These are phyloP conservation scores for Ophiostoma novo-ulmi DNA, from an alignment of 2,329 filamentous ascomycete genomes.

Conservation along the genomic window DNA sequence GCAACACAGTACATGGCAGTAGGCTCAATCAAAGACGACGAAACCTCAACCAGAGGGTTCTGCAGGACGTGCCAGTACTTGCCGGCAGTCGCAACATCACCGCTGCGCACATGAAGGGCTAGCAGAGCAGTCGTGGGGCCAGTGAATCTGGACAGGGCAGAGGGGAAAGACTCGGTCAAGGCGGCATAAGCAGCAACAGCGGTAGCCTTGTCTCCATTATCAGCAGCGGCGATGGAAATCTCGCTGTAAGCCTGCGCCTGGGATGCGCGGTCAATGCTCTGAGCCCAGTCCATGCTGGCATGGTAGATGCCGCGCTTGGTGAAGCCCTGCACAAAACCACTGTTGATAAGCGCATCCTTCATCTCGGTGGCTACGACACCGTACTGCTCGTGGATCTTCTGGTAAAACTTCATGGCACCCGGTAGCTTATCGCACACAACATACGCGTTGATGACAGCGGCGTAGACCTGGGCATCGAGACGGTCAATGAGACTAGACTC, in stretches of 20 bases:
- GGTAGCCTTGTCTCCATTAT: slow-evolving; percentile 64
- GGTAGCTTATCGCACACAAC: slow-evolving; percentile 73
- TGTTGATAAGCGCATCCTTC: slow-evolving; percentile 64
- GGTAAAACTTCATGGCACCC: slow-evolving; percentile 78
- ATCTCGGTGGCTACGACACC: slow-evolving; percentile 56
- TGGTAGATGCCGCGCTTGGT: slow-evolving; percentile 64
- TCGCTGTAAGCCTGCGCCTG: slow-evolving; percentile 62
- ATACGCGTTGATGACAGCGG: slow-evolving; percentile 86
- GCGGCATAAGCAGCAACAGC: slow-evolving; percentile 62
- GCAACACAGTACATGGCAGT: slow-evolving; percentile 87
- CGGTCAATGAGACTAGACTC: slow-evolving; percentile 62
- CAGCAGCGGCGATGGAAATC: slow-evolving; percentile 73
- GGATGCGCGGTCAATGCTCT: slow-evolving; percentile 54
- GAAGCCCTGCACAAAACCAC: slow-evolving; percentile 75
- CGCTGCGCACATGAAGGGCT: slow-evolving; percentile 77
- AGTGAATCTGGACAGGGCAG: slow-evolving; percentile 50
- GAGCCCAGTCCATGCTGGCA: slow-evolving; percentile 69
- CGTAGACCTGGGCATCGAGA: slow-evolving; percentile 79
- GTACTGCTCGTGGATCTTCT: slow-evolving; percentile 65
- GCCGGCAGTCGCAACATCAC: slow-evolving; percentile 70
- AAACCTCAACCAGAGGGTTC: slow-evolving; percentile 54
- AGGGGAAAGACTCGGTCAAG: slow-evolving; percentile 49
- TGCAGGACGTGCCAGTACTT: slow-evolving; percentile 75
- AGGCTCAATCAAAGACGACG: slow-evolving; percentile 70
- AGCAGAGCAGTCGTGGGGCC: slow-evolving; percentile 55